A percentile compares a stretch with the other conserved stretches of the same genome.
phyloP scores from a whole-genome alignment of 768 basidiomycete species.

The Cubamyces sp. region DNA sequence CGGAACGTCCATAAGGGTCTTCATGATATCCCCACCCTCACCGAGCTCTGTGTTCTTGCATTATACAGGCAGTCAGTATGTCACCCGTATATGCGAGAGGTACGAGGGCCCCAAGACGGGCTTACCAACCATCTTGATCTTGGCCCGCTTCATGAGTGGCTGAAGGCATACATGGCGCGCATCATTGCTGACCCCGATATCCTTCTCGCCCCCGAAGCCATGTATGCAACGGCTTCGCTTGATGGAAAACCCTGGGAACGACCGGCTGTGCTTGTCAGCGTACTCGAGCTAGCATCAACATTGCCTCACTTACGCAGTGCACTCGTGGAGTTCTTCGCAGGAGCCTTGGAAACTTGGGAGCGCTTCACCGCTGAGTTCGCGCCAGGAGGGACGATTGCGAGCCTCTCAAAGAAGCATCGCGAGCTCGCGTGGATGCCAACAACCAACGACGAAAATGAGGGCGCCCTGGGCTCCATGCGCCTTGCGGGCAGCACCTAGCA shows the following conservation, averaged over 20 bases:
- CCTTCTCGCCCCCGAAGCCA: constrained; percentile 22
- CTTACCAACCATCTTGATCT: constrained; percentile 23
- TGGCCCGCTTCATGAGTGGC: constrained; percentile 23
- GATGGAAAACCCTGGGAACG: constrained; percentile 22
- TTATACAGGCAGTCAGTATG: constrained; percentile 22
- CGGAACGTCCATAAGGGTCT: constrained; percentile 24
- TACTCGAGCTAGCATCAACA: constrained; percentile 8
- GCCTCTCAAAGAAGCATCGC: neutral
- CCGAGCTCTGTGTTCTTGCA: constrained; percentile 28
- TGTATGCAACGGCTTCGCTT: constrained; percentile 17
- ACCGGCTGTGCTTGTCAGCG: constrained; percentile 16
- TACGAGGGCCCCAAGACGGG: constrained; percentile 8
- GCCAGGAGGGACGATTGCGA: constrained; percentile 25
- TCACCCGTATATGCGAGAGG: constrained; percentile 25
- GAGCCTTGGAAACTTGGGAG: constrained; percentile 28
- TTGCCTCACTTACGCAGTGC: constrained; percentile 24
- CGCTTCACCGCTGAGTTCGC: constrained; percentile 37
- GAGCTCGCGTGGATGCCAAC: constrained; percentile 22
- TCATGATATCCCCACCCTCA: constrained; percentile 23
- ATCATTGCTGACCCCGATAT: constrained; percentile 30
- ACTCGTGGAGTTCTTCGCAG: constrained; percentile 28
- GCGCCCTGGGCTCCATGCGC: constrained; percentile 26
- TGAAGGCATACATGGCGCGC: constrained; percentile 19
- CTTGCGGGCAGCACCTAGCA: neutral
- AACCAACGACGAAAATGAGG: constrained; percentile 39